Evolutionary conservation across 805 yeast species (phyloP).

Genomic region (Pachysolen tannophilus): DNA sequence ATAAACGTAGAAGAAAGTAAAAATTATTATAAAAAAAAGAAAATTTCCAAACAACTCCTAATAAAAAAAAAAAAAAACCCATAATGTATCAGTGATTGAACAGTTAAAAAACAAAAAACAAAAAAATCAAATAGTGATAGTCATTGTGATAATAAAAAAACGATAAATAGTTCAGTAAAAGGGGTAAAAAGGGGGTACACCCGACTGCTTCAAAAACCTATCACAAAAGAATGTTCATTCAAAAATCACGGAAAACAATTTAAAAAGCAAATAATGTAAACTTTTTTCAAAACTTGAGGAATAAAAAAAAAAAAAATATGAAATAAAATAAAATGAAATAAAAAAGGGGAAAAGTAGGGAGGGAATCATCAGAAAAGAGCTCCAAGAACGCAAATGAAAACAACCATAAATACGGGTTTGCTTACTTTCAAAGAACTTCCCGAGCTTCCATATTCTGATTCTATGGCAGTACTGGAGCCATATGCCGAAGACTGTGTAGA

Average conservation of each 20-base stretch:
- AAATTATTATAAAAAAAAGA: too few relatives aligned
- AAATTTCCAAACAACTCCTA: too few relatives aligned
- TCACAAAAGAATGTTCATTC: neutral
- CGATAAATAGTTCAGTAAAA: too few relatives aligned
- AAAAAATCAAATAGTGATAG: too few relatives aligned
- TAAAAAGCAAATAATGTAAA: neutral
- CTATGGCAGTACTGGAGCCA: neutral
- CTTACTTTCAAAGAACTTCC: neutral
- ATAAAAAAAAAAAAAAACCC: too few relatives aligned
- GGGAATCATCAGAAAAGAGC: neutral
- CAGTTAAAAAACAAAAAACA: too few relatives aligned
- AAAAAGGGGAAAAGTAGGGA: neutral
- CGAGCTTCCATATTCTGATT: neutral
- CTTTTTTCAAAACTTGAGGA: neutral
- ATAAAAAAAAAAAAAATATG: neutral
- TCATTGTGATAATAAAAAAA: too few relatives aligned
- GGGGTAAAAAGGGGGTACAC: neutral
- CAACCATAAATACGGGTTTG: neutral
- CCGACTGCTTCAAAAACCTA: conserved; percentile 1
- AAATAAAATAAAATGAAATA: neutral
- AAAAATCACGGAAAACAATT: neutral
- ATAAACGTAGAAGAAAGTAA: too few relatives aligned
- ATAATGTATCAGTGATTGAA: too few relatives aligned
- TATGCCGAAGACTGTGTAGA: neutral
- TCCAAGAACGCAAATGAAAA: neutral